Evolutionary conservation across 192 early-diverging fungal genomes (phyloP).

Genomic region (Helicostylum pulchrum): DNA sequence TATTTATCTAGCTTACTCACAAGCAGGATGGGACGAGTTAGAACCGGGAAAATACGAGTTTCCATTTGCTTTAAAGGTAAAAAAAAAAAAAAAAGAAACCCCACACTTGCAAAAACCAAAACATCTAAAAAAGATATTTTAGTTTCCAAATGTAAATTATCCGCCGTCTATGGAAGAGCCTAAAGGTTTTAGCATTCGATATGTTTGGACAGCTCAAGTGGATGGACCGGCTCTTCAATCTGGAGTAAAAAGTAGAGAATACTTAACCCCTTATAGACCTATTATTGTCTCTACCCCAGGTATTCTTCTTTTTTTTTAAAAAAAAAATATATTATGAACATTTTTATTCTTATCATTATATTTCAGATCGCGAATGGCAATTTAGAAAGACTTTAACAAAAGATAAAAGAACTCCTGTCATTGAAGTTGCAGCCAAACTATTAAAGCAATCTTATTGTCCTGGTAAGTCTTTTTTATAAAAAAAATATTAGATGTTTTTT

Average conservation of each 20-base stretch:
- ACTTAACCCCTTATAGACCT: constrained; percentile 38
- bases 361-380: constrained; percentile 31
- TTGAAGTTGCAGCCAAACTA: constrained; percentile 35
- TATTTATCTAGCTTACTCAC: constrained; percentile 34
- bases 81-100: too few species aligned
- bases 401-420: constrained; percentile 19
- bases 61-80: constrained; percentile 43
- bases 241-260: constrained; percentile 34
- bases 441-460: constrained; percentile 35
- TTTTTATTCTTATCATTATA: neutral
- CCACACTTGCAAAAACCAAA: too few species aligned
- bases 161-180: constrained; percentile 43
- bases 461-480: constrained; percentile 17
- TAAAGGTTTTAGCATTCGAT: constrained; percentile 28
- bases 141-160: constrained; percentile 43
- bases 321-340: neutral
- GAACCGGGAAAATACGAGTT: constrained; percentile 32
- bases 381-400: constrained; percentile 27
- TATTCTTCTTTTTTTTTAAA: neutral
- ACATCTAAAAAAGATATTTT: too few species aligned
- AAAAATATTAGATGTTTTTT: too few species aligned
- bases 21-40: constrained; percentile 36
- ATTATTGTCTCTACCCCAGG: constrained; percentile 38
- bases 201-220: constrained; percentile 30
- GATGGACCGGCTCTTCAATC: constrained; percentile 38